Evolutionary conservation across 148 eudicot species (phyloP).

Genomic region (Chenopodium berlandieri): DNA sequence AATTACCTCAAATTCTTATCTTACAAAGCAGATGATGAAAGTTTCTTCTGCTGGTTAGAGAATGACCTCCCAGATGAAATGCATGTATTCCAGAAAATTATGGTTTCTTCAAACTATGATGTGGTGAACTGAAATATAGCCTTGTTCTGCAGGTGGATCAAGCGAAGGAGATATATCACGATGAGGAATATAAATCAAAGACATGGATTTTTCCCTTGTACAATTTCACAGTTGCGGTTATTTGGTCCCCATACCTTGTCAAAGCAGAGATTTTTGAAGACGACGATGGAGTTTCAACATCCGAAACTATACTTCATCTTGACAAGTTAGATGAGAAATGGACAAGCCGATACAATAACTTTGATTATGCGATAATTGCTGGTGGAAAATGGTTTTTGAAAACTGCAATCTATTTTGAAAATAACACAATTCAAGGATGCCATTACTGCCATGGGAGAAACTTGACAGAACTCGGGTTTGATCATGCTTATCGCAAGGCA

Average conservation of each 20-base stretch:
- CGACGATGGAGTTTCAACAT: slow-evolving; percentile 50
- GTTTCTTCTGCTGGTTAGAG: not conserved
- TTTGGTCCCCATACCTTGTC: slow-evolving; percentile 76
- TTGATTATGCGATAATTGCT: slow-evolving; percentile 55
- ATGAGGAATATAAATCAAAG: slow-evolving; percentile 47
- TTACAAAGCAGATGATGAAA: not conserved
- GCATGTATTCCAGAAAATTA: not conserved
- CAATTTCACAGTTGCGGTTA: slow-evolving; percentile 62
- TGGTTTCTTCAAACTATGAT: not conserved
- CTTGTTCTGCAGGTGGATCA: slow-evolving; percentile 52
- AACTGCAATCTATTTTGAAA: slow-evolving; percentile 65
- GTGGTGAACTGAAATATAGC: not conserved
- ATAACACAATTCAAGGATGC: slow-evolving; percentile 55
- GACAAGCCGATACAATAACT: slow-evolving; percentile 45
- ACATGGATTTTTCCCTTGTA: slow-evolving; percentile 65
- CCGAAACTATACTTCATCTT: slow-evolving; percentile 55
- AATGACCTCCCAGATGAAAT: not conserved
- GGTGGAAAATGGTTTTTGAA: slow-evolving; percentile 80
- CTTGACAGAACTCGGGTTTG: slow-evolving; percentile 60
- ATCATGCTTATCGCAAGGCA: slow-evolving; percentile 51
- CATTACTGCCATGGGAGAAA: slow-evolving; percentile 57
- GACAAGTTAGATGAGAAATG: slow-evolving; percentile 64
- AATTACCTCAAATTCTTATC: not conserved
- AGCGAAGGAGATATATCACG: slow-evolving; percentile 68
- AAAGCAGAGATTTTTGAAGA: slow-evolving; percentile 65